Evolutionary conservation across 352 stramenopile genomes (phyloP), one percentile per base, ranked within the genome.

Genomic region (Phytophthora ohioensis): DNA sequence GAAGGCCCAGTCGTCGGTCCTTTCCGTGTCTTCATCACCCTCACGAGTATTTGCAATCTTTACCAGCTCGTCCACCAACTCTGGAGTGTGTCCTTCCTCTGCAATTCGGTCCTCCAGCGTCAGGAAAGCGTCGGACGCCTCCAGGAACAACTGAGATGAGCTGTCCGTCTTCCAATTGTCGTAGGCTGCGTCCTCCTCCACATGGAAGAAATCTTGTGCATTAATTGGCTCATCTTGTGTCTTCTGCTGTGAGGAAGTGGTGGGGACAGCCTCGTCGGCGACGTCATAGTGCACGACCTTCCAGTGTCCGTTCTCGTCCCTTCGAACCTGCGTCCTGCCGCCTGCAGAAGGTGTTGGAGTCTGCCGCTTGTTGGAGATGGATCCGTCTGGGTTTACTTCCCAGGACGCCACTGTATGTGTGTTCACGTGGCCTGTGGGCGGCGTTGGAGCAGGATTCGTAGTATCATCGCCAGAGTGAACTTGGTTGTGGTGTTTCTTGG

Each of bases 41-140:
- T 49, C 31, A 30, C 48, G 51, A 52, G 32, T 55, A 6, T 17
- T 21, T 15, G 60, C 58, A 8, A 91, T 78, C 30, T 27, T 39
- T 31, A 69, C 6, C 11, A 93, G 49, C 13, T 78, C 51, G 1
- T 69, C 43, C n/a, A 91, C 49, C 1, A 85, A 38, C 15, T 87
- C 78, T 11, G 65, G 5, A 8, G 70, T 82, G 64, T 82, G 78
- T 5, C 83, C 85, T 21, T 90, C 79, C 6, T 64, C 59, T 15
- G 67, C 36, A n/a, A 93, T 67, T 13, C 70, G 79, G 47, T 88
- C 76, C 58, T 91, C 81, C 15, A 93, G 58, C 8, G 67, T 54
- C 27, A 90, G 49, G 48, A 88, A 93, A 27, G 57, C 57, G 5
- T 88, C 75, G 7, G 82, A 85, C 3, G 80, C 74, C 48, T 87